phyloP scores from a whole-genome alignment of 2,329 filamentous ascomycete species.

The Waltergamsia citrina region DNA sequence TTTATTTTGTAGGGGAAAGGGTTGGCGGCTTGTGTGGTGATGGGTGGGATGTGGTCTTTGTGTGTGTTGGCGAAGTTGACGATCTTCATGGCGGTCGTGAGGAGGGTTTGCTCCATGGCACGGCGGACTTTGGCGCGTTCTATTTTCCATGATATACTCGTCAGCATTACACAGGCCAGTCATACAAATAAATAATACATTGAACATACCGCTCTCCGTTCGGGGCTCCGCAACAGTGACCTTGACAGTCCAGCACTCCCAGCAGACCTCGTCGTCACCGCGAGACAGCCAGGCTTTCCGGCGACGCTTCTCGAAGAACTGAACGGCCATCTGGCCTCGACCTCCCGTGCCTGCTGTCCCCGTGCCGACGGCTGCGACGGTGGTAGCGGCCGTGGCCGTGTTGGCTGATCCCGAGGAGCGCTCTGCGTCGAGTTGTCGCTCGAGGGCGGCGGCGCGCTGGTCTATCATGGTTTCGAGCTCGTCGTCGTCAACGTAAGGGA shows the following conservation, averaged over 20 bases:
- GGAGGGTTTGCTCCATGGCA: constrained; percentile 83
- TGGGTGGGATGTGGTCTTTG: constrained; percentile 94
- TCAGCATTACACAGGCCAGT: neutral
- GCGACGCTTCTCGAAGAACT: constrained; percentile 91
- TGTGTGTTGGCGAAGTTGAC: constrained; percentile 78
- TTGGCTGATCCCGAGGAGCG: constrained; percentile 21
- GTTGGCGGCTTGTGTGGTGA: constrained; percentile 87
- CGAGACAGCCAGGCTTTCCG: constrained; percentile 69
- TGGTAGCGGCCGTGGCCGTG: constrained; percentile 1
- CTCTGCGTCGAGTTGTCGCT: constrained; percentile 64
- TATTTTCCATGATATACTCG: too few relatives aligned
- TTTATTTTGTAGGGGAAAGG: constrained; percentile 93
- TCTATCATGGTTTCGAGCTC: constrained; percentile 93
- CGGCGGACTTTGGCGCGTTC: constrained; percentile 82
- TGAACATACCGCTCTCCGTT: constrained; percentile 69
- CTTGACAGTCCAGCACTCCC: constrained; percentile 93
- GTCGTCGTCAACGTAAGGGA: constrained; percentile 81
- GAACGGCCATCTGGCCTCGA: constrained; percentile 71
- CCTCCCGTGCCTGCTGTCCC: constrained; percentile 34
- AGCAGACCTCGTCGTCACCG: constrained; percentile 88
- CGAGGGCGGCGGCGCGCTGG: constrained; percentile 69
- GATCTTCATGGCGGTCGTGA: constrained; percentile 83
- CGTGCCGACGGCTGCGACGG: too few relatives aligned
- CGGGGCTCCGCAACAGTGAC: constrained; percentile 86
- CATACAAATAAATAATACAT: constrained; percentile 3